Percentiles rank a stretch among this genome's conserved stretches.
These are phyloP conservation scores for Sugiyamaella marilandica DNA, from an alignment of 805 yeast genomes.

Conservation along the genomic window DNA sequence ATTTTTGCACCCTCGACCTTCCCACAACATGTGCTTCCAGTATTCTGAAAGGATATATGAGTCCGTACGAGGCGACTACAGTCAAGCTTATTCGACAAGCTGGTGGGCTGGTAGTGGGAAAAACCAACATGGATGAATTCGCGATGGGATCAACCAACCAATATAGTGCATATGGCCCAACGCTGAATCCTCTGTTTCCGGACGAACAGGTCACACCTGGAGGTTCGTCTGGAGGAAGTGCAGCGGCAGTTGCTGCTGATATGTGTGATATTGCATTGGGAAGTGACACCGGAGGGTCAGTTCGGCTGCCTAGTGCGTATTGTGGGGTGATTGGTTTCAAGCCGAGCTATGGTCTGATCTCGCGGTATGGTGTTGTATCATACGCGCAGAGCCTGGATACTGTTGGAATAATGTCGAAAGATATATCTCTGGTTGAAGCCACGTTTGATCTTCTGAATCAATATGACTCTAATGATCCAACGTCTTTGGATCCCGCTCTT, in stretches of 20 bases:
- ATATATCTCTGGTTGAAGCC: conserved; percentile 39
- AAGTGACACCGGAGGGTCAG: conserved; percentile 97
- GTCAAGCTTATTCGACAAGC: conserved; percentile 46
- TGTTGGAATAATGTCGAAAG: conserved; percentile 71
- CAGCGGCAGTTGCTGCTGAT: conserved; percentile 79
- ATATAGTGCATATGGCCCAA: conserved; percentile 32
- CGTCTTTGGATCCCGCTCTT: conserved; percentile 37
- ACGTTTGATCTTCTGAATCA: conserved; percentile 56
- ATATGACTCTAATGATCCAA: conserved; percentile 75
- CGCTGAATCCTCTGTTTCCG: conserved; percentile 41
- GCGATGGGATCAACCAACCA: conserved; percentile 76
- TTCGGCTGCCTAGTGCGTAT: conserved; percentile 86
- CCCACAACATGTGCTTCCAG: conserved; percentile 79
- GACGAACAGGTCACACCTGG: conserved; percentile 53
- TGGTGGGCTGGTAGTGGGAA: conserved; percentile 60
- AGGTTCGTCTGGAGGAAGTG: conserved; percentile 95
- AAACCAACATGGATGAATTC: conserved; percentile 91
- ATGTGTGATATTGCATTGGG: conserved; percentile 76
- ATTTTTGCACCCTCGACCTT: conserved; percentile 58
- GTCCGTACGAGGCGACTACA: conserved; percentile 83
- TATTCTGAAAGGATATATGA: conserved; percentile 50
- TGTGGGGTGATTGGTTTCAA: conserved; percentile 83
- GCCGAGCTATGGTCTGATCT: conserved; percentile 88
- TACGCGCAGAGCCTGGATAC: conserved; percentile 95
- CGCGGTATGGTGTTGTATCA: conserved; percentile 87